Conservation (phyloP, 2,329 filamentous ascomycete genomes). For the Cladosporium austrohemisphaericum region DNA sequence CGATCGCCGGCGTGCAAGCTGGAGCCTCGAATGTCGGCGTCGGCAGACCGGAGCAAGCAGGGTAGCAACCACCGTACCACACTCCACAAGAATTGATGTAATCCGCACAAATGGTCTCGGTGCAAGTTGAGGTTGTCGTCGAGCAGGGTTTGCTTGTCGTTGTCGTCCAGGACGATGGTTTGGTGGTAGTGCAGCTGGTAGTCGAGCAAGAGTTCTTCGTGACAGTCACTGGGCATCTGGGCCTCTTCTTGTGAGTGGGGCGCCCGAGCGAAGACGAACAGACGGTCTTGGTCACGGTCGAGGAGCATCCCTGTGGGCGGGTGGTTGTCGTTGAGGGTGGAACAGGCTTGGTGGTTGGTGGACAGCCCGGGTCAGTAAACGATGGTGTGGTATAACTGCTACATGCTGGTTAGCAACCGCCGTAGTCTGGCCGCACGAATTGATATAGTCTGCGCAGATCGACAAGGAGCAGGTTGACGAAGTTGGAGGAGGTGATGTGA, state of each 20-base stretch:
- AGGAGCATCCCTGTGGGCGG: background rate
- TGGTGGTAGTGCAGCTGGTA: background rate
- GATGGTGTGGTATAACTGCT: slow-evolving; percentile 13
- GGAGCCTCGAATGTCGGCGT: slow-evolving; percentile 23
- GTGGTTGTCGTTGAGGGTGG: background rate
- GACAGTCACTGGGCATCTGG: background rate
- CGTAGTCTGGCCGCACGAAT: slow-evolving; percentile 18
- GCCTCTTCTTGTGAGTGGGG: too few relatives aligned
- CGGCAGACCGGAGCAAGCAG: slow-evolving; percentile 20
- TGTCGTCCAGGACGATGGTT: background rate
- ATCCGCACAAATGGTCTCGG: slow-evolving; percentile 23
- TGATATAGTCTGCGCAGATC: slow-evolving; percentile 8
- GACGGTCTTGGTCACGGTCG: slow-evolving; percentile 2
- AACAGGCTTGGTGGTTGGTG: slow-evolving; percentile 2
- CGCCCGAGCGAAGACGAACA: background rate
- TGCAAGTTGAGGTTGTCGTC: slow-evolving; percentile 8
- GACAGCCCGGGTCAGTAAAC: slow-evolving; percentile 17
- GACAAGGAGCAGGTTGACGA: background rate
- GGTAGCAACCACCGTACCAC: slow-evolving; percentile 25
- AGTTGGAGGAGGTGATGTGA: background rate
- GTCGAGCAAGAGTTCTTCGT: background rate
- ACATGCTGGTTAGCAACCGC: slow-evolving; percentile 19
- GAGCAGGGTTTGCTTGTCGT: slow-evolving; percentile 3
- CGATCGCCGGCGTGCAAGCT: slow-evolving; percentile 18
- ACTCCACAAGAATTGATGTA: slow-evolving; percentile 25